A percentile compares a stretch with the other conserved stretches of the same genome.
Conservation (phyloP, 2,329 filamentous ascomycete genomes). For the Talaromyces sp. region DNA sequence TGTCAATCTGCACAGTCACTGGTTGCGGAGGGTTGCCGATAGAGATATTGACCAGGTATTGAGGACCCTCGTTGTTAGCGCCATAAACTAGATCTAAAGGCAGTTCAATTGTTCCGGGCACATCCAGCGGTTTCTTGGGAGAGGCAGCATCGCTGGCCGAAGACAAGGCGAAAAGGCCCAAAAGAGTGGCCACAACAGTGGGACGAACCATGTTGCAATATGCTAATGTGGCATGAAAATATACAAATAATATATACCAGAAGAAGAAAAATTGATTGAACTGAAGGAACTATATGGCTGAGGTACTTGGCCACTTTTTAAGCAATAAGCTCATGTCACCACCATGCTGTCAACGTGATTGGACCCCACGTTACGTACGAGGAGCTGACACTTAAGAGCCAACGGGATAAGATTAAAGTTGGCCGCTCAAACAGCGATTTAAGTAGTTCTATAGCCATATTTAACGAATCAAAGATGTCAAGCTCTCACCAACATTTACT, state of each 20-base stretch:
- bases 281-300: not conserved
- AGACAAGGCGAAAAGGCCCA: not conserved
- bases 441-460: too few species aligned
- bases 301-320: not conserved
- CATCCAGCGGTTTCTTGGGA: not conserved
- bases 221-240: too few species aligned
- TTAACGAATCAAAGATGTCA: too few species aligned
- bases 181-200: not conserved
- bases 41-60: slow-evolving; percentile 58
- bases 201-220: not conserved
- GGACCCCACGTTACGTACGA: not conserved
- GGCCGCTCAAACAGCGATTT: not conserved
- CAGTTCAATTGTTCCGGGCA: not conserved
- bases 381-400: not conserved
- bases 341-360: not conserved
- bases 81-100: not conserved
- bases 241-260: not conserved
- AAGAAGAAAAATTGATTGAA: not conserved
- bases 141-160: not conserved
- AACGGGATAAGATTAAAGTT: not conserved
- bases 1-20: slow-evolving; percentile 60
- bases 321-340: not conserved
- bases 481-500: too few species aligned
- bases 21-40: slow-evolving; percentile 58
- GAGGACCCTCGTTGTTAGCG: not conserved